Evolutionary conservation across 139 green algal genomes (phyloP).

Genomic region (Micromonas pusilla): DNA sequence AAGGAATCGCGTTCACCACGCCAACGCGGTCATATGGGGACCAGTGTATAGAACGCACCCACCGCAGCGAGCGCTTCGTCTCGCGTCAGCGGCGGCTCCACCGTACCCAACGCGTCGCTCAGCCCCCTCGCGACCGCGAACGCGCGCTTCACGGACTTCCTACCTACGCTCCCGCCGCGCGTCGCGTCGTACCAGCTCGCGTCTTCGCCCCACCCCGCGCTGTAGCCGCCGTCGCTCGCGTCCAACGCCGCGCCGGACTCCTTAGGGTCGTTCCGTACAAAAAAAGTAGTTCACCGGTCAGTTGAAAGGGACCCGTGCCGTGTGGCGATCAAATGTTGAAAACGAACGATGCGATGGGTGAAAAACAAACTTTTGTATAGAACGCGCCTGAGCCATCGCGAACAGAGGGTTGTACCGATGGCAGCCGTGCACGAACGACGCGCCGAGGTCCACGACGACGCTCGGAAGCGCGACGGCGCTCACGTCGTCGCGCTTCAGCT

Average conservation of each 20-base stretch:
- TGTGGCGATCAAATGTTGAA: too few relatives aligned
- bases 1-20: too few relatives aligned
- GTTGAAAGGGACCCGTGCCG: too few relatives aligned
- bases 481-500: constrained; percentile 2
- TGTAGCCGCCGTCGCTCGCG: constrained; percentile 1
- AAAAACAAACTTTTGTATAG: too few relatives aligned
- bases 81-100: background rate
- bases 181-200: constrained; percentile 14
- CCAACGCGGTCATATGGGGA: too few relatives aligned
- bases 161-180: background rate
- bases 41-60: too few relatives aligned
- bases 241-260: background rate
- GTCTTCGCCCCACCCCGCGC: constrained; percentile 4
- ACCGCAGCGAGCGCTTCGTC: background rate
- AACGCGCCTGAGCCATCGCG: too few relatives aligned
- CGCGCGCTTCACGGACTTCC: background rate
- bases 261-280: too few relatives aligned
- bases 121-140: background rate
- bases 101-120: too few relatives aligned
- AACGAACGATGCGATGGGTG: too few relatives aligned
- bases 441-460: constrained; percentile 69
- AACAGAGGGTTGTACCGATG: constrained; percentile 13
- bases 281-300: too few relatives aligned
- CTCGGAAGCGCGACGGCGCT: constrained; percentile 50
- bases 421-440: constrained; percentile 33